Base-by-base conservation (phyloP, 805 yeast species). In the Blastobotrys peoriensis region DNA sequence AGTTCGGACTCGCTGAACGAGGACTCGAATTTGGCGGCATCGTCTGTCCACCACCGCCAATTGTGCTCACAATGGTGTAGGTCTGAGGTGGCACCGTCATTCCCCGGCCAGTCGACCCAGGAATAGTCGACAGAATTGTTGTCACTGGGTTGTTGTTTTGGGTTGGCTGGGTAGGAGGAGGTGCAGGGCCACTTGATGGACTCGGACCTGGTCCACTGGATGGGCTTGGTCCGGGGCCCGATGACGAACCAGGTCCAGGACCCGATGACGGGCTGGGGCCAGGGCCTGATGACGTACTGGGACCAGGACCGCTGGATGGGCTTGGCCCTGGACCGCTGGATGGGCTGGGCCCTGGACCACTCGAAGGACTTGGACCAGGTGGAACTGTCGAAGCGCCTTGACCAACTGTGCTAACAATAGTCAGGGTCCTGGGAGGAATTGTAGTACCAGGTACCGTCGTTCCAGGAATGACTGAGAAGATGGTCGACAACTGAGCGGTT, bases 361-460 rank as follows among this genome's bases (percentile, higher is more conserved):
- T 25, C 30, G 30, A 8, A 25, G 30, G 30, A 25, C 10, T 8
- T 25, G 30, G 30, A 25, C 30, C 30, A 25, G 30, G 30, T 8
- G 30, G 30, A 25, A 25, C 30, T 25, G 30, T 25, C 30, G 30
- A 25, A 8, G 30, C 30, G 8, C 30, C 30, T 13, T 25, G 30
- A 13, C 30, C 30, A 25, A 25, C 13, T 25, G 30, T 25, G 30
- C 30, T 25, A 25, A 25, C 30, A 15, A 41, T 44, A 18, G 48
- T 36, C 6, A 54, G 43, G 10, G 56, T 48, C 10, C 52, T 41
- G 8, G 38, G 21, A 10, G 48, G 40, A n/a, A 43, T 45, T 17
- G 53, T 41, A 5, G 50, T 49, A 15, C 53, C 53, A 15, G 53
- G 53, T 8, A 54, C 43, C 5, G 45, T 38, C 15, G 46, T 47